phyloP scores from a whole-genome alignment of 2,329 filamentous ascomycete species.

The Plectosphaerella plurivora region DNA sequence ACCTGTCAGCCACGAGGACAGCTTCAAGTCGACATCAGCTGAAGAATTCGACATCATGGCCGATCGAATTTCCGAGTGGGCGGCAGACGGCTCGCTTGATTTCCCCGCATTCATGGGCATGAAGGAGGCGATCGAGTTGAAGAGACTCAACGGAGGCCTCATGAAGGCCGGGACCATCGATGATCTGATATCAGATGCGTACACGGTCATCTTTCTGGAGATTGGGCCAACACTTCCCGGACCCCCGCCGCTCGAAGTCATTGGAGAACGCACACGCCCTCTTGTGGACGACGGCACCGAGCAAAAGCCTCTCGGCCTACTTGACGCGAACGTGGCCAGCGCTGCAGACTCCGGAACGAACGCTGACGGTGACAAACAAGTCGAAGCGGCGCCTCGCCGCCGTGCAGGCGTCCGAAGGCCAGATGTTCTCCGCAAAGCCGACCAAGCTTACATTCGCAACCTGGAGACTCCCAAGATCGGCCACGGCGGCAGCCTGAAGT shows the following conservation, averaged over 20 bases:
- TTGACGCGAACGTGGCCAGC: constrained; percentile 36
- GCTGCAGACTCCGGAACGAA: constrained; percentile 33
- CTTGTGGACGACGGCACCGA: constrained; percentile 27
- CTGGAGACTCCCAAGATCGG: constrained; percentile 41
- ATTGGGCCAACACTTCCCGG: constrained; percentile 57
- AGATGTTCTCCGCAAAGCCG: constrained; percentile 58
- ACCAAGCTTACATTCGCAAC: constrained; percentile 49
- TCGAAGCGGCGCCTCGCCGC: constrained; percentile 33
- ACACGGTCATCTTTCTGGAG: constrained; percentile 69
- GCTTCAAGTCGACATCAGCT: constrained; percentile 46
- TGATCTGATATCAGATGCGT: constrained; percentile 89
- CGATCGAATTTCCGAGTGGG: constrained; percentile 53
- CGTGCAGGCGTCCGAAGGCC: constrained; percentile 45
- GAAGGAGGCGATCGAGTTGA: constrained; percentile 54
- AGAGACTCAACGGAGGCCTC: constrained; percentile 75
- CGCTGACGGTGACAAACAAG: constrained; percentile 30
- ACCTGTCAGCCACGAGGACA: constrained; percentile 42
- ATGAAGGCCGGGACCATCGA: constrained; percentile 86
- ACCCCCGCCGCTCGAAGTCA: constrained; percentile 39
- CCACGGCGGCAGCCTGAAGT: constrained; percentile 30
- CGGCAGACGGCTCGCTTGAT: constrained; percentile 28
- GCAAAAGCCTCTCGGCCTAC: constrained; percentile 26
- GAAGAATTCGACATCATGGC: constrained; percentile 56
- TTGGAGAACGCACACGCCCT: constrained; percentile 35
- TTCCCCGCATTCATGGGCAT: constrained; percentile 47